Conservation (phyloP, 176 grass and related monocot species). For the Carex parvula region DNA sequence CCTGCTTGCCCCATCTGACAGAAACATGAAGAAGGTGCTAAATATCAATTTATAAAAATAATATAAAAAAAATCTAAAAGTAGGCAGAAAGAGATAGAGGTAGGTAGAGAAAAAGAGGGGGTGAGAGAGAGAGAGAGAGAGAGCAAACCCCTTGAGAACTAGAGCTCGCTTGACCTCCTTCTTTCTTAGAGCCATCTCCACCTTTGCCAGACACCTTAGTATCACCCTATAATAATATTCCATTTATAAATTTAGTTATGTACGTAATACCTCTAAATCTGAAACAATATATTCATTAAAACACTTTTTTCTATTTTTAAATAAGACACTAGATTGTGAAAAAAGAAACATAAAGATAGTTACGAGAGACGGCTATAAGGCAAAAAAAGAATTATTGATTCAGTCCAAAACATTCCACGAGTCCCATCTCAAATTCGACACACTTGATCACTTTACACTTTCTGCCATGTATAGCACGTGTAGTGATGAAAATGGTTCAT, state of each 20-base stretch:
- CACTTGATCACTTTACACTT: background rate
- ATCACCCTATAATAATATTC: slow-evolving; percentile 63
- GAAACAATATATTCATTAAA: background rate
- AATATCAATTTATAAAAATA: slow-evolving; percentile 8
- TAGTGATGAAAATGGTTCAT: background rate
- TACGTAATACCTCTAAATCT: background rate
- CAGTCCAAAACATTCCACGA: background rate
- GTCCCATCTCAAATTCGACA: background rate
- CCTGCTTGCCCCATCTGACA: slow-evolving; percentile 66
- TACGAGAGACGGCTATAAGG: background rate
- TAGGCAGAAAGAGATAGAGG: slow-evolving; percentile 7
- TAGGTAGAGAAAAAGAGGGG: background rate
- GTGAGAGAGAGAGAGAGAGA: slow-evolving; percentile 1
- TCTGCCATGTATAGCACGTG: background rate
- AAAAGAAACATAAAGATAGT: background rate
- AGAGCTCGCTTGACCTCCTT: slow-evolving; percentile 49
- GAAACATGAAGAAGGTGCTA: slow-evolving; percentile 13
- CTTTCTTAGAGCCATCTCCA: slow-evolving; percentile 73
- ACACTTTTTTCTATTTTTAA: background rate
- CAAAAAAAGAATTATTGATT: background rate
- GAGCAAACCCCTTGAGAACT: slow-evolving; percentile 58
- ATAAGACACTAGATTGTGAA: background rate
- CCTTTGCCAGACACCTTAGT: slow-evolving; percentile 80
- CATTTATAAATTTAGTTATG: slow-evolving; percentile 6
- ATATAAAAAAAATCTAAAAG: background rate